Conservation (phyloP, 2,329 filamentous ascomycete species). For the Fusarium sp. region DNA sequence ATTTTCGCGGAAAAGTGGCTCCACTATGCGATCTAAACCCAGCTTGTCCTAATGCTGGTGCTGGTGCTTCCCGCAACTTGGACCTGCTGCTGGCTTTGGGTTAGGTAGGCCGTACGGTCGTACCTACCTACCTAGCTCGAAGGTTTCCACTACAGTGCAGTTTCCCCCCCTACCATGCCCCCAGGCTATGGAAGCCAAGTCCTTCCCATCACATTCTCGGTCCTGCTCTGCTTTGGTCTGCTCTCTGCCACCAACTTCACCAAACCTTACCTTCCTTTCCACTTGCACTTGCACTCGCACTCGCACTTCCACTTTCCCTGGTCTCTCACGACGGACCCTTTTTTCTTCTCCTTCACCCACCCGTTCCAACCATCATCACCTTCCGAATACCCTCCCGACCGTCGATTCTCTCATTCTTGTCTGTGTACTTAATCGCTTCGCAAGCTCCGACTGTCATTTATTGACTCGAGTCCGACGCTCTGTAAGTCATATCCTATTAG, state of each 20-base stretch:
- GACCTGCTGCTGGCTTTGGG: slow-evolving; percentile 29
- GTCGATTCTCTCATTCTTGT: slow-evolving; percentile 34
- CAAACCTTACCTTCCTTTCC: slow-evolving; percentile 30
- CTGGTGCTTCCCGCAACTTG: slow-evolving; percentile 26
- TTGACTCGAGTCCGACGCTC: slow-evolving; percentile 36
- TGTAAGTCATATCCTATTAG: slow-evolving; percentile 33
- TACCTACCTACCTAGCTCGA: slow-evolving; percentile 15
- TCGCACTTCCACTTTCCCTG: slow-evolving; percentile 33
- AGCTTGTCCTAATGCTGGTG: slow-evolving; percentile 4
- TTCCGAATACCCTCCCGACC: slow-evolving; percentile 31
- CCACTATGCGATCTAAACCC: slow-evolving; percentile 29
- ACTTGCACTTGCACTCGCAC: slow-evolving; percentile 17
- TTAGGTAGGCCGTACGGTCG: background rate
- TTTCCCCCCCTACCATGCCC: slow-evolving; percentile 36
- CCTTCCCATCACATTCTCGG: slow-evolving; percentile 25
- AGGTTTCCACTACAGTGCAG: slow-evolving; percentile 35
- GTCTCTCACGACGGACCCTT: slow-evolving; percentile 38
- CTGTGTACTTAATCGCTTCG: slow-evolving; percentile 25
- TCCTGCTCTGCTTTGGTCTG: slow-evolving; percentile 21
- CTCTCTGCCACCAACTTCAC: slow-evolving; percentile 23
- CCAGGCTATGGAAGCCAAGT: slow-evolving; percentile 15
- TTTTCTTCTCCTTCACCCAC: slow-evolving; percentile 36
- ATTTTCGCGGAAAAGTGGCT: background rate
- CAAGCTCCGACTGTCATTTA: slow-evolving; percentile 30
- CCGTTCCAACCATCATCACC: slow-evolving; percentile 35